These are phyloP conservation scores for Sisymbrium irio DNA, from an alignment of 345 rosid species.

Conservation along the genomic window DNA sequence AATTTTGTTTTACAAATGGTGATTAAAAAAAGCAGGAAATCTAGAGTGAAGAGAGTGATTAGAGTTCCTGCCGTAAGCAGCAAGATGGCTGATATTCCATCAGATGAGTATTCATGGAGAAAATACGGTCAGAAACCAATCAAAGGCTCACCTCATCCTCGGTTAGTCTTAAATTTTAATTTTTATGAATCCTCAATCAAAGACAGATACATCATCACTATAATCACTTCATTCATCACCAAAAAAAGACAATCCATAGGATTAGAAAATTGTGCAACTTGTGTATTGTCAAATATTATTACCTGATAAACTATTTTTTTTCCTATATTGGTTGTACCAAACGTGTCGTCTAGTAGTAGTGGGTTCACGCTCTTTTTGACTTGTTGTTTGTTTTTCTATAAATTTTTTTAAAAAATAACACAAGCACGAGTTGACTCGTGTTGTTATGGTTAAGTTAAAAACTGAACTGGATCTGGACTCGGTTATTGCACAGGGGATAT, in stretches of 20 bases:
- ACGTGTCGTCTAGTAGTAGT: slow-evolving; percentile 27
- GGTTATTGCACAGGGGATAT: slow-evolving; percentile 59
- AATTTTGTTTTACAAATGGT: neutral
- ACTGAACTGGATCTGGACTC: neutral
- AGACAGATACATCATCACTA: neutral
- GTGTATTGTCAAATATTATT: slow-evolving; percentile 25
- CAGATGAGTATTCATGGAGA: slow-evolving; percentile 92
- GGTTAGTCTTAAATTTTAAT: slow-evolving; percentile 40
- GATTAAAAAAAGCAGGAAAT: slow-evolving; percentile 48
- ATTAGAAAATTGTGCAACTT: neutral
- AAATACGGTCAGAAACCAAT: slow-evolving; percentile 97
- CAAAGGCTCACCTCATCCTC: slow-evolving; percentile 98
- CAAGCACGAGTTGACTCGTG: neutral
- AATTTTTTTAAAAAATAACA: neutral
- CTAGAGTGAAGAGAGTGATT: slow-evolving; percentile 59
- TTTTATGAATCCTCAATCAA: neutral
- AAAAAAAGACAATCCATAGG: neutral
- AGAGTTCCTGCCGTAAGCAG: slow-evolving; percentile 81
- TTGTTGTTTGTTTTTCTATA: neutral
- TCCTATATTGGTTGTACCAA: slow-evolving; percentile 26
- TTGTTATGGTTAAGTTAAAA: neutral
- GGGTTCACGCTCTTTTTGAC: slow-evolving; percentile 29
- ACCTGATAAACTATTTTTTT: neutral
- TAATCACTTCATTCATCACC: neutral
- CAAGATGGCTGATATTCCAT: slow-evolving; percentile 89